Evolutionary conservation across 2,329 filamentous ascomycete genomes (phyloP).

Genomic region (Elsinoe batatas): DNA sequence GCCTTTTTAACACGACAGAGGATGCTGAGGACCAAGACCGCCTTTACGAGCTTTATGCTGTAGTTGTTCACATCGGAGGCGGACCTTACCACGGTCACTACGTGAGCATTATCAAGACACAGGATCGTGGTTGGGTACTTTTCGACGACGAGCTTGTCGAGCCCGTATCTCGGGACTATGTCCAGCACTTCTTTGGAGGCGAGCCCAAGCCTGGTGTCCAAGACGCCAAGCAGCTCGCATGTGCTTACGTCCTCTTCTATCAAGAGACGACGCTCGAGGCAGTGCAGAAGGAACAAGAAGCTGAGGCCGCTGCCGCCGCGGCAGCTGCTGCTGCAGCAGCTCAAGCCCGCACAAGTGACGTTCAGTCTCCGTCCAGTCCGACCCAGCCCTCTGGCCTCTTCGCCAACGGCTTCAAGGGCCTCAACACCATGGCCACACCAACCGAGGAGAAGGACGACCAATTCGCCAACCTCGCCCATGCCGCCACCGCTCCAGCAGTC

Average conservation of each 20-base stretch:
- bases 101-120: slow-evolving; percentile 93
- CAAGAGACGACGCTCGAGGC: slow-evolving; percentile 73
- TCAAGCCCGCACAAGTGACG: slow-evolving; percentile 33
- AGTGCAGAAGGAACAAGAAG: slow-evolving; percentile 69
- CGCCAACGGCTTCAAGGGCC: slow-evolving; percentile 23
- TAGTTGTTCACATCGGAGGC: slow-evolving; percentile 93
- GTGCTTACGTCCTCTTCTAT: slow-evolving; percentile 95
- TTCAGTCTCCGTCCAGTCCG: slow-evolving; percentile 16
- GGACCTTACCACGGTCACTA: slow-evolving; percentile 98
- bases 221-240: slow-evolving; percentile 59
- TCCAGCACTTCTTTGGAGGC: slow-evolving; percentile 94
- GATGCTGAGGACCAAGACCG: slow-evolving; percentile 89
- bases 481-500: slow-evolving; percentile 49
- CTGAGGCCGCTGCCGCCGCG: slow-evolving; percentile 50
- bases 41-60: slow-evolving; percentile 91
- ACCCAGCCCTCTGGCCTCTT: slow-evolving; percentile 23
- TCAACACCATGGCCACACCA: slow-evolving; percentile 30
- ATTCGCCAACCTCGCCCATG: slow-evolving; percentile 54
- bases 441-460: slow-evolving; percentile 36
- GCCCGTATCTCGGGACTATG: slow-evolving; percentile 91
- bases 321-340: slow-evolving; percentile 34
- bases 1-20: slow-evolving; percentile 94
- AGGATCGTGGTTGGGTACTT: slow-evolving; percentile 87
- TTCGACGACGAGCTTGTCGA: slow-evolving; percentile 99
- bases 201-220: slow-evolving; percentile 39